Percentiles rank a stretch among this genome's conserved stretches.
Conservation (phyloP, 83 land plant genomes). For the Picea mariana region DNA sequence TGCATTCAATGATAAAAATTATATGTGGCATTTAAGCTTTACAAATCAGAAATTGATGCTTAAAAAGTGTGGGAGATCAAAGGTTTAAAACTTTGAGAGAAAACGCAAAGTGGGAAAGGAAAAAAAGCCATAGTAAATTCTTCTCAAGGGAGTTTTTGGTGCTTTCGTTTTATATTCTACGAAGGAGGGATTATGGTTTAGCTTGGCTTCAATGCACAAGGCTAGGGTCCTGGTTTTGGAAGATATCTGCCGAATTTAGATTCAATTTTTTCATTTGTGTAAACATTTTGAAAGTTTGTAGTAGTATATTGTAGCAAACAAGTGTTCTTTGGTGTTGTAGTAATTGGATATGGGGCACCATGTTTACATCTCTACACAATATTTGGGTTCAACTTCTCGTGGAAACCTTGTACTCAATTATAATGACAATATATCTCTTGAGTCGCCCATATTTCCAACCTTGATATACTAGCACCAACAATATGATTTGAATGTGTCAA, state of each 20-base stretch:
- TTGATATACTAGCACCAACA: no score
- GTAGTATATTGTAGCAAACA: not conserved
- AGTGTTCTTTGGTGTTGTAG: not conserved
- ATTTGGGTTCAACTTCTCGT: not conserved
- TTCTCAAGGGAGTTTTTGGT: not conserved
- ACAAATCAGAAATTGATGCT: no score
- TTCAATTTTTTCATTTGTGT: not conserved
- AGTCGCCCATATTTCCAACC: not conserved
- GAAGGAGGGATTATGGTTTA: not conserved
- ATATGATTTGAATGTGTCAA: no score
- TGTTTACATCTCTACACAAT: not conserved
- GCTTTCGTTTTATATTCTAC: not conserved
- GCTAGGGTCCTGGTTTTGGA: not conserved
- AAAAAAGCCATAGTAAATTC: no score
- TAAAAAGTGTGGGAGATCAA: not conserved
- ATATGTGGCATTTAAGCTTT: no score
- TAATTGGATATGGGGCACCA: conserved; percentile 3
- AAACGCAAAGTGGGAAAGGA: not conserved
- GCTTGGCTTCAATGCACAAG: no score
- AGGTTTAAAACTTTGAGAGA: not conserved
- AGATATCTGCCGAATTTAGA: not conserved
- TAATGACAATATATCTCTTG: not conserved
- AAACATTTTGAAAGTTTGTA: not conserved
- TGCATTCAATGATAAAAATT: no score
- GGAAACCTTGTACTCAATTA: not conserved